Base-by-base conservation (phyloP, 306 rosid genomes). In the Malus orientalis region DNA sequence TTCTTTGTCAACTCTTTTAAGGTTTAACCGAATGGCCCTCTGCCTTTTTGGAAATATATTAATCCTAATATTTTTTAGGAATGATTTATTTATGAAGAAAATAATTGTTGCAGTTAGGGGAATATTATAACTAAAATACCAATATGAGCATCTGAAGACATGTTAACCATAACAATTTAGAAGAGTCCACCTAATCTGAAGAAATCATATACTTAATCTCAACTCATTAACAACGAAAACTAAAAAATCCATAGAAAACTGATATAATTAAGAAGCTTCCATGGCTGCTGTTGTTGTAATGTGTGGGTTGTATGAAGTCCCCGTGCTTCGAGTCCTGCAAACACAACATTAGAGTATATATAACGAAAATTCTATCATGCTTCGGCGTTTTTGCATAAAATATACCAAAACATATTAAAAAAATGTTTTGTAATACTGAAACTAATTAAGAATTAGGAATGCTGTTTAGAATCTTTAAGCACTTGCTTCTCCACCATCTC, bases 401-500 rank as follows among this genome's bases (percentile, higher is more conserved):
- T 42, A 42, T 10, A 42, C 45, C 45, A 42, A 42, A 42, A 9
- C 45, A 42, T 42, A 42, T 42, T 42, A 42, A 42, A 42, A 42
- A 40, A 42, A 42, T 42, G 3, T 42, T 42, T 42, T 5, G 45
- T 42, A 42, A 53, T 53, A 16, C 20, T 53, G 58, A 16, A 19
- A 53, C 19, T 2, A 53, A 16, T 16, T 14, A 53, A 14, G 16
- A 53, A 9, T 42, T 53, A 53, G 58, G 58, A 53, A 53, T 47
- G 11, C 22, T 20, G 25, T 77, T 67, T 61, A 73, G 58, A 74
- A 65, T 67, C 78, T 29, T 42, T 15, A 13, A 44, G 72, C 78
- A 67, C 78, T 73, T 79, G 82, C 59, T 64, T 79, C 69, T 49
- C 74, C 81, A 69, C 60, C 67, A 58, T 40, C 11, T 9, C 44